Percentiles rank a stretch among this genome's conserved stretches.
Evolutionary conservation across 176 grass and related monocot genomes (phyloP).

Genomic region (Oryza meridionalis): DNA sequence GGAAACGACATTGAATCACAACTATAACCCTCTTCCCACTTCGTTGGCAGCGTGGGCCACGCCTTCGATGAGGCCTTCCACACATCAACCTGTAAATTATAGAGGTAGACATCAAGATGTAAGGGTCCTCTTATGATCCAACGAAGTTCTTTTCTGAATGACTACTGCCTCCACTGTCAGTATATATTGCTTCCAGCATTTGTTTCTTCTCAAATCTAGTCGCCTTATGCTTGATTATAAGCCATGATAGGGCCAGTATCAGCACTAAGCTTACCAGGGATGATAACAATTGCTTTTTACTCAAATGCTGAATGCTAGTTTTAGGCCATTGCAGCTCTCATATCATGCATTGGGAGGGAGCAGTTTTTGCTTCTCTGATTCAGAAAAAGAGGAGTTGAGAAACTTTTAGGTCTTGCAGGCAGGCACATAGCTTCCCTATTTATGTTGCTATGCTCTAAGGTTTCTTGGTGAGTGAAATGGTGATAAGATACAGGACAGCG

Average conservation of each 20-base stretch:
- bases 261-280: background rate
- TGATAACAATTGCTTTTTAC: slow-evolving; percentile 4
- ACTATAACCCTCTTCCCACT: slow-evolving; percentile 15
- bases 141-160: slow-evolving; percentile 3
- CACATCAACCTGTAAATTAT: slow-evolving; percentile 49
- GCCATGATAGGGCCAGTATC: background rate
- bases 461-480: background rate
- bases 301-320: background rate
- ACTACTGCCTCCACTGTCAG: slow-evolving; percentile 12
- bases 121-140: slow-evolving; percentile 21
- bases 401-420: background rate
- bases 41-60: background rate
- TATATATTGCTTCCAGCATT: slow-evolving; percentile 22
- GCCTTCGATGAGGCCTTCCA: slow-evolving; percentile 18
- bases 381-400: background rate
- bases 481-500: background rate
- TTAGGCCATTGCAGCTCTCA: background rate
- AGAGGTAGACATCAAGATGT: slow-evolving; percentile 22
- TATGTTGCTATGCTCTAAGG: background rate
- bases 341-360: background rate
- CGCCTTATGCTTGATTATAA: background rate
- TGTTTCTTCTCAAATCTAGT: background rate
- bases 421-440: background rate
- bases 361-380: background rate
- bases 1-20: slow-evolving; percentile 53